Conservation (phyloP, 139 green algal genomes). For the Ostreobium quekettii region DNA sequence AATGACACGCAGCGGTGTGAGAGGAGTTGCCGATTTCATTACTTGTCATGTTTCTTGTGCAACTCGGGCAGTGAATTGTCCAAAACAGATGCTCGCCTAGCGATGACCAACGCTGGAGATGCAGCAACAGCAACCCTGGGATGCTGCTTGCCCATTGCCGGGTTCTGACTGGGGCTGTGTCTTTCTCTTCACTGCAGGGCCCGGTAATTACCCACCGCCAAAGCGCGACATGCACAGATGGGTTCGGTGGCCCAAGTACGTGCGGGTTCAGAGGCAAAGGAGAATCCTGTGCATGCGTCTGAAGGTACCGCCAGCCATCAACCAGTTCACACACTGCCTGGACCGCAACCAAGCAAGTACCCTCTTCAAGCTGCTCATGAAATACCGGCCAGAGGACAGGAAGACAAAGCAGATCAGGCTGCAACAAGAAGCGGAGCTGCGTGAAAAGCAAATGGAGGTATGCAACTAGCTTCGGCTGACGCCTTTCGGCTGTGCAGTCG, state of each 20-base stretch:
- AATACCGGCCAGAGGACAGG: constrained; percentile 59
- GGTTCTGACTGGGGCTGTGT: too few relatives aligned
- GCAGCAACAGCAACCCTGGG: too few relatives aligned
- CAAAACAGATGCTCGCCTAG: too few relatives aligned
- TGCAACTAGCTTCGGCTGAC: not conserved
- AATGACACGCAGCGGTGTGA: too few relatives aligned
- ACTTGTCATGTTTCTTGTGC: too few relatives aligned
- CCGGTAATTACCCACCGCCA: constrained; percentile 72
- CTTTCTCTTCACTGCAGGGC: too few relatives aligned
- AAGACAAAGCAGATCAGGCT: constrained; percentile 14
- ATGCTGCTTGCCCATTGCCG: too few relatives aligned
- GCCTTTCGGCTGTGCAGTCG: too few relatives aligned
- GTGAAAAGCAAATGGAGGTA: constrained; percentile 8
- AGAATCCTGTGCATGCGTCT: constrained; percentile 89
- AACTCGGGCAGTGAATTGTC: too few relatives aligned
- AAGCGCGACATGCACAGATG: constrained; percentile 93
- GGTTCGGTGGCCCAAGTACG: constrained; percentile 99
- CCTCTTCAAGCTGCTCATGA: constrained; percentile 97
- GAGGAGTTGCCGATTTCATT: too few relatives aligned
- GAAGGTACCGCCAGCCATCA: constrained; percentile 60
- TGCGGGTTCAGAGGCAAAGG: constrained; percentile 94
- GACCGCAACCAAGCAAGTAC: constrained; percentile 88
- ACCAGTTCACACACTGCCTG: constrained; percentile 55
- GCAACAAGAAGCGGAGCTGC: constrained; percentile 14
- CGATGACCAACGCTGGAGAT: too few relatives aligned